These are phyloP conservation scores for Ophiostoma triangulosporum DNA, from an alignment of 2,329 filamentous ascomycete genomes.

Conservation along the genomic window DNA sequence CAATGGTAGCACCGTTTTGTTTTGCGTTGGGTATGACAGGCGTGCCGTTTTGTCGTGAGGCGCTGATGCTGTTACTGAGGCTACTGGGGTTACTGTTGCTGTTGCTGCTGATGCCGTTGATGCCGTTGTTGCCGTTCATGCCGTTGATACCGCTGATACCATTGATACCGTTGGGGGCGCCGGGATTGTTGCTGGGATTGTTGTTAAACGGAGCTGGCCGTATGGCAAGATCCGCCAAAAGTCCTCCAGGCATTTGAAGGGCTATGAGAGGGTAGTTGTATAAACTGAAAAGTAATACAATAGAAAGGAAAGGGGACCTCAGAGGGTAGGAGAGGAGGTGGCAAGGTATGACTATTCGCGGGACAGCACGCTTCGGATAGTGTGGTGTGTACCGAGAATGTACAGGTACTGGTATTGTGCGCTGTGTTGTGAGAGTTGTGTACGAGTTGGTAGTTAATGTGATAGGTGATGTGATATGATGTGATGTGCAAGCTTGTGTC, in stretches of 20 bases:
- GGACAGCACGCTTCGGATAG: background rate
- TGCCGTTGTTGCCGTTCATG: background rate
- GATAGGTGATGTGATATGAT: background rate
- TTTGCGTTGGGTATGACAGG: constrained; percentile 7
- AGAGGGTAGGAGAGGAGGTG: background rate
- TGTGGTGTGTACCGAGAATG: background rate
- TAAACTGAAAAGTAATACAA: background rate
- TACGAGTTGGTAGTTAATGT: background rate
- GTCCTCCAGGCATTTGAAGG: constrained; percentile 13
- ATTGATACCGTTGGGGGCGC: background rate
- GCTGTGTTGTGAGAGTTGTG: background rate
- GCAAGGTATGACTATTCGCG: background rate
- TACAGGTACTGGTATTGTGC: background rate
- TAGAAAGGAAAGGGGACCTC: background rate
- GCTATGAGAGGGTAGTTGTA: background rate
- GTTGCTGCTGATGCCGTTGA: background rate
- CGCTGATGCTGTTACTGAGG: background rate
- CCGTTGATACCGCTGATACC: background rate
- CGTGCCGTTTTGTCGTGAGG: background rate
- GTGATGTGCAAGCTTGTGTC: background rate
- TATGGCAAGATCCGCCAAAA: constrained; percentile 16
- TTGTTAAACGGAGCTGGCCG: constrained; percentile 14
- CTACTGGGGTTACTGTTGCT: constrained; percentile 1
- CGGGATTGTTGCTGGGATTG: background rate
- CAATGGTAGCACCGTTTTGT: background rate